These are phyloP conservation scores for Syzygium grande DNA, from an alignment of 345 rosid genomes.

Conservation along the genomic window DNA sequence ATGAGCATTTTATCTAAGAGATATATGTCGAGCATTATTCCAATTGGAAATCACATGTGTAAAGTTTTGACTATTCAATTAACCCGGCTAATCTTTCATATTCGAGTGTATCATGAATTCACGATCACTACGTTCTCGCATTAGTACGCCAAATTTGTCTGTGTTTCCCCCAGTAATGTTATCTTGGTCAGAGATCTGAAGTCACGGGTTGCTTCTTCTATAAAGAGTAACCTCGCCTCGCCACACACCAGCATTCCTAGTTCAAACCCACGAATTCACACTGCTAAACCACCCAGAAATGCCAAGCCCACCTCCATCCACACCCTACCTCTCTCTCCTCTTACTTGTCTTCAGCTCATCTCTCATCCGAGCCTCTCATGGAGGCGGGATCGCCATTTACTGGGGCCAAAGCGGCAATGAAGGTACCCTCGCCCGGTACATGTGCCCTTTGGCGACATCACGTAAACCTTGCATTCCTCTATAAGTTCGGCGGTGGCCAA, in stretches of 20 bases:
- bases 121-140: neutral
- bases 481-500: constrained; percentile 41
- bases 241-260: neutral
- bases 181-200: neutral
- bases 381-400: constrained; percentile 20
- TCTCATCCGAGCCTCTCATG: constrained; percentile 2
- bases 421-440: constrained; percentile 35
- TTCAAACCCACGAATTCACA: neutral
- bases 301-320: neutral
- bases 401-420: constrained; percentile 64
- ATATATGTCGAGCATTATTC: too few relatives aligned
- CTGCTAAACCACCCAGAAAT: neutral
- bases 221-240: neutral
- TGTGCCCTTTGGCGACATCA: constrained; percentile 45
- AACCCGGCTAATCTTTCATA: neutral
- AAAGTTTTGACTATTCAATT: neutral
- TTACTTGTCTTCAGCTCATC: constrained; percentile 7
- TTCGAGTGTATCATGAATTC: neutral
- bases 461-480: constrained; percentile 51
- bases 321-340: neutral
- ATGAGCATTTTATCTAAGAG: too few relatives aligned
- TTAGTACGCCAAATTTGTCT: neutral
- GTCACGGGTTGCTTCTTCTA: neutral
- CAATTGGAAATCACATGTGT: too few relatives aligned
- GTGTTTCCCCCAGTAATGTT: neutral